These are phyloP conservation scores for Geranomyces michiganensis DNA, from an alignment of 192 early-diverging fungal genomes.

Conservation along the genomic window DNA sequence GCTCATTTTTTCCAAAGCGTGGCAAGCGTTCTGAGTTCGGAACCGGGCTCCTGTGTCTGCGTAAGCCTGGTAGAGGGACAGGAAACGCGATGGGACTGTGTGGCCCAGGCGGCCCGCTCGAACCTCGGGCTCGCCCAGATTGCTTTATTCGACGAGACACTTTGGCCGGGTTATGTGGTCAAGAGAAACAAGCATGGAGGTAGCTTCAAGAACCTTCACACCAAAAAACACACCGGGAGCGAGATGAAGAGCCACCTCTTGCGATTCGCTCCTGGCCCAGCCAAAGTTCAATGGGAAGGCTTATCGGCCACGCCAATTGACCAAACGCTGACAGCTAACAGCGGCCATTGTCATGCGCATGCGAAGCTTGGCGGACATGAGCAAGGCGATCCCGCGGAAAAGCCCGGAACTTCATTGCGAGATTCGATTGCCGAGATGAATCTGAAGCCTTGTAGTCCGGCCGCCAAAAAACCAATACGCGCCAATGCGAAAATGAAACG, in stretches of 20 bases:
- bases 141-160: slow-evolving; percentile 44
- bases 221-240: slow-evolving; percentile 41
- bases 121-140: slow-evolving; percentile 36
- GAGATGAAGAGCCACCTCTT: slow-evolving; percentile 54
- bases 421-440: not conserved
- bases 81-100: slow-evolving; percentile 56
- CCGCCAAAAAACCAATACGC: slow-evolving; percentile 2
- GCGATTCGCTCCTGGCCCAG: slow-evolving; percentile 37
- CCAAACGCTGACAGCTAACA: not conserved
- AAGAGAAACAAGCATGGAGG: slow-evolving; percentile 61
- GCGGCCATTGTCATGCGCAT: not conserved
- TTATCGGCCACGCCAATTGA: slow-evolving; percentile 16
- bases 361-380: too few relatives aligned
- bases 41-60: slow-evolving; percentile 31
- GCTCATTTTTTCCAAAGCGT: slow-evolving; percentile 58
- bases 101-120: slow-evolving; percentile 42
- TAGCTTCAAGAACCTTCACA: slow-evolving; percentile 57
- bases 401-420: too few relatives aligned
- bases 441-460: slow-evolving; percentile 11
- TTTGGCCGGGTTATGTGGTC: slow-evolving; percentile 54
- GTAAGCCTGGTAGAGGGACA: slow-evolving; percentile 57
- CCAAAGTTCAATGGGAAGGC: slow-evolving; percentile 21
- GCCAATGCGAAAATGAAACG: slow-evolving; percentile 24
- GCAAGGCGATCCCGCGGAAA: too few relatives aligned
- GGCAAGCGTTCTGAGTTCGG: slow-evolving; percentile 26